These are phyloP conservation scores for Cubamyces lactineus DNA, from an alignment of 768 basidiomycete genomes.

Conservation along the genomic window DNA sequence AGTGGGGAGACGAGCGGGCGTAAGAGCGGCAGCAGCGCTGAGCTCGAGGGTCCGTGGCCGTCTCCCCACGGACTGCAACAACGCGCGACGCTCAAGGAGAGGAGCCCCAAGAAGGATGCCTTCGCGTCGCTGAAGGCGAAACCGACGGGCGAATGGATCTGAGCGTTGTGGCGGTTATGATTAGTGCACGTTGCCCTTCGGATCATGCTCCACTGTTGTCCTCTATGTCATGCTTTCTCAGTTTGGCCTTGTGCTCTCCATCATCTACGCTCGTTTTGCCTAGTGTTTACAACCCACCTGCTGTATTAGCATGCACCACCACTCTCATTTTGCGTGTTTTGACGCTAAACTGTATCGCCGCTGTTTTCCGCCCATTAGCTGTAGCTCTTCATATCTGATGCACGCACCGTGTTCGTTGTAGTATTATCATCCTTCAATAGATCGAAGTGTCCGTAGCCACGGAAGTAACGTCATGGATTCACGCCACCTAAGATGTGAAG, in stretches of 20 bases:
- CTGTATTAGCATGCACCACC: conserved; percentile 2
- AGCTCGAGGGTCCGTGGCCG: conserved; percentile 24
- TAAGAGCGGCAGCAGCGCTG: conserved; percentile 26
- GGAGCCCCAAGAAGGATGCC: conserved; percentile 20
- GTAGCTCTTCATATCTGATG: conserved; percentile 5
- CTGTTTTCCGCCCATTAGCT: neutral
- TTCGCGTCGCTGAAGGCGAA: conserved; percentile 21
- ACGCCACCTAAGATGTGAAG: neutral
- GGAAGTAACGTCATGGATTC: neutral
- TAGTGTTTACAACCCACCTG: neutral
- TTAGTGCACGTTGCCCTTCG: too few relatives aligned
- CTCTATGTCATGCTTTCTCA: neutral
- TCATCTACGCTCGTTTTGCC: conserved; percentile 11
- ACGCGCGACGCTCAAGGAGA: conserved; percentile 11
- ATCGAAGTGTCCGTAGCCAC: conserved; percentile 6
- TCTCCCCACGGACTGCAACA: conserved; percentile 16
- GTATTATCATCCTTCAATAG: conserved; percentile 8
- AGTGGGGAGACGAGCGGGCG: conserved; percentile 20
- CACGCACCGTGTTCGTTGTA: conserved; percentile 3
- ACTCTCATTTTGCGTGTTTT: conserved; percentile 3
- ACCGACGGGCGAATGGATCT: conserved; percentile 33
- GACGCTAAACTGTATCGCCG: conserved; percentile 3
- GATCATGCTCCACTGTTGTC: too few relatives aligned
- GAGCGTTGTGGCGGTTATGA: conserved; percentile 5
- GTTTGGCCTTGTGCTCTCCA: neutral